Percentiles rank a stretch among this genome's conserved stretches.
phyloP scores from a whole-genome alignment of 495 filamentous ascomycete species.

The Hypoxylon subgilvum region DNA sequence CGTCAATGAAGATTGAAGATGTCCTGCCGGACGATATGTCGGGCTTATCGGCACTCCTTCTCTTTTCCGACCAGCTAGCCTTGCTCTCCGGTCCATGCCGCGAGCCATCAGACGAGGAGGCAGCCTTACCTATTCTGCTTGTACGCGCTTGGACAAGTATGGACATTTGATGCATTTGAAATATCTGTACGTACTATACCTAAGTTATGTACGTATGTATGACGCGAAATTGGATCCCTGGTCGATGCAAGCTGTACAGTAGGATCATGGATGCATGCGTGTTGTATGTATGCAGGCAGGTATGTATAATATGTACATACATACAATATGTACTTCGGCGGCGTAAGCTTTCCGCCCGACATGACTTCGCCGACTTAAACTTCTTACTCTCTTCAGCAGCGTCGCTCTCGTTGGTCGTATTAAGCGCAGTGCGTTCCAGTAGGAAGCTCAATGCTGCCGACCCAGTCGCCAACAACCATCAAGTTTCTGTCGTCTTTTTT shows the following conservation, averaged over 20 bases:
- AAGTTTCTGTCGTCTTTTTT: no score
- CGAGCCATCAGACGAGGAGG: conserved; percentile 10
- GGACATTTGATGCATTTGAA: no score
- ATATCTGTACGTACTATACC: background rate
- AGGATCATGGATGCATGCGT: background rate
- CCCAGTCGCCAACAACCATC: no score
- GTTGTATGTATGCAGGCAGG: no score
- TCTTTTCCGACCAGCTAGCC: conserved; percentile 12
- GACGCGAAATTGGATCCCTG: conserved; percentile 26
- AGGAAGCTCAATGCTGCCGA: no score
- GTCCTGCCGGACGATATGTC: conserved; percentile 26
- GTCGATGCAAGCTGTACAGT: conserved; percentile 13
- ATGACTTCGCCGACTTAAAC: conserved; percentile 35
- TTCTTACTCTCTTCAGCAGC: conserved; percentile 2
- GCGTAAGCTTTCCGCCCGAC: conserved; percentile 26
- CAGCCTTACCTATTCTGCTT: conserved; percentile 21
- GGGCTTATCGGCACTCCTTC: conserved; percentile 20
- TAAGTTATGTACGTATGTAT: conserved; percentile 2
- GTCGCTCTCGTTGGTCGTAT: conserved; percentile 21
- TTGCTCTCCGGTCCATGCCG: conserved; percentile 7
- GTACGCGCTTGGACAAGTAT: no score
- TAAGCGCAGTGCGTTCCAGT: conserved; percentile 24
- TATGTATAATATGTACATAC: no score
- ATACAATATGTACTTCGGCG: conserved; percentile 20
- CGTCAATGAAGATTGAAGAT: conserved; percentile 2